phyloP scores from a whole-genome alignment of 2,329 filamentous ascomycete species.

The Dactylellina parvicollis region DNA sequence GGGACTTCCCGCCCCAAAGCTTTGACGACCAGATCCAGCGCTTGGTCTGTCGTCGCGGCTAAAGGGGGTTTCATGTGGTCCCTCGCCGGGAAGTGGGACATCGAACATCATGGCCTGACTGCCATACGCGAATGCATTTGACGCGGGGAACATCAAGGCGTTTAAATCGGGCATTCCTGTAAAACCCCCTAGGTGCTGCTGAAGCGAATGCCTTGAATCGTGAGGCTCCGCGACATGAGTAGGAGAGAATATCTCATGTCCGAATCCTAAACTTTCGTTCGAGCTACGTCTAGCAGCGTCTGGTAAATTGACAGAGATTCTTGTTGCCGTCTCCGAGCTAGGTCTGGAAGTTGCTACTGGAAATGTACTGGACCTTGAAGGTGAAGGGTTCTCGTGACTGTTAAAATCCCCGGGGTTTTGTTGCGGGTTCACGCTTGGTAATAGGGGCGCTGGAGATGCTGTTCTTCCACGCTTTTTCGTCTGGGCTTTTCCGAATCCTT shows the following conservation, averaged over 20 bases:
- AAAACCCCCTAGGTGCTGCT: conserved; percentile 61
- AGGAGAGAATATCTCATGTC: conserved; percentile 56
- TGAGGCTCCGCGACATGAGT: conserved; percentile 36
- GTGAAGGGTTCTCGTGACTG: conserved; percentile 58
- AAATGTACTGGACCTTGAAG: conserved; percentile 57
- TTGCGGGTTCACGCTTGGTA: conserved; percentile 60
- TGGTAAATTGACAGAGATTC: conserved; percentile 48
- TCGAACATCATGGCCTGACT: conserved; percentile 74
- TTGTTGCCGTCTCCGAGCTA: conserved; percentile 50
- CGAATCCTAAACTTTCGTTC: conserved; percentile 51
- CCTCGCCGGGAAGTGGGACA: conserved; percentile 17
- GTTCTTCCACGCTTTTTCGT: conserved; percentile 66
- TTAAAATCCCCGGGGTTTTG: conserved; percentile 52
- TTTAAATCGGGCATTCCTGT: conserved; percentile 73
- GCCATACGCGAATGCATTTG: conserved; percentile 77
- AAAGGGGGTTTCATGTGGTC: conserved; percentile 57
- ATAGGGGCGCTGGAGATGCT: conserved; percentile 65
- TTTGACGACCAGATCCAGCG: conserved; percentile 59
- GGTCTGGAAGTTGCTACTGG: conserved; percentile 55
- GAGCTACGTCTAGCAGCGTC: conserved; percentile 58
- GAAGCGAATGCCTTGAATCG: conserved; percentile 52
- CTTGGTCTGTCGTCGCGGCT: conserved; percentile 58
- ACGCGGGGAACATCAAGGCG: conserved; percentile 81
- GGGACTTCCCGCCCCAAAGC: conserved; percentile 64
- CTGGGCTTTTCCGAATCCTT: conserved; percentile 62